phyloP scores from a whole-genome alignment of 345 rosid species.

The Rubroshorea leprosula region DNA sequence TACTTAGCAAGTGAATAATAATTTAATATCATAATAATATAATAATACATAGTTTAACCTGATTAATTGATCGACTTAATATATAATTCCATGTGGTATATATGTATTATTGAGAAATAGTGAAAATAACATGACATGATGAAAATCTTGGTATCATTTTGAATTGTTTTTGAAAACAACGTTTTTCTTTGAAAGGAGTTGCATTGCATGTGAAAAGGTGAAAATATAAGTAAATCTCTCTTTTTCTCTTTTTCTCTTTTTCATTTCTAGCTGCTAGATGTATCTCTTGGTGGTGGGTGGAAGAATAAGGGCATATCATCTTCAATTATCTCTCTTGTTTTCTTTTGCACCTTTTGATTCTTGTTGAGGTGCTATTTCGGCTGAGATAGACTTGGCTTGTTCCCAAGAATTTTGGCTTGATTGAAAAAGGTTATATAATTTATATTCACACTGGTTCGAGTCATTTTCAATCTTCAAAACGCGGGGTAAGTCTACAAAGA shows the following conservation, averaged over 20 bases:
- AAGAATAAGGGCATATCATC: slow-evolving; percentile 1
- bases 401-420: slow-evolving; percentile 24
- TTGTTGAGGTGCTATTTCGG: slow-evolving; percentile 11
- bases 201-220: slow-evolving; percentile 16
- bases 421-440: slow-evolving; percentile 13
- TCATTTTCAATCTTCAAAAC: slow-evolving; percentile 19
- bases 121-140: no score
- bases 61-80: no score
- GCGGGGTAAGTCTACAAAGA: slow-evolving; percentile 7
- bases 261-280: no score
- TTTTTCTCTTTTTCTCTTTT: no score
- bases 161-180: no score
- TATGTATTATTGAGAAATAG: no score
- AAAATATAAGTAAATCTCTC: neutral
- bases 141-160: slow-evolving; percentile 13
- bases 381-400: slow-evolving; percentile 15
- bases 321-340: neutral
- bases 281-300: neutral
- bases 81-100: no score
- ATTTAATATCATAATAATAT: no score
- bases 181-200: neutral
- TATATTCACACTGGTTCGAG: slow-evolving; percentile 7
- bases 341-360: neutral
- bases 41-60: no score
- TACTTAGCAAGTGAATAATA: no score